Evolutionary conservation across 2,329 filamentous ascomycete species (phyloP).

Genomic region (Rhinocladiella similis): DNA sequence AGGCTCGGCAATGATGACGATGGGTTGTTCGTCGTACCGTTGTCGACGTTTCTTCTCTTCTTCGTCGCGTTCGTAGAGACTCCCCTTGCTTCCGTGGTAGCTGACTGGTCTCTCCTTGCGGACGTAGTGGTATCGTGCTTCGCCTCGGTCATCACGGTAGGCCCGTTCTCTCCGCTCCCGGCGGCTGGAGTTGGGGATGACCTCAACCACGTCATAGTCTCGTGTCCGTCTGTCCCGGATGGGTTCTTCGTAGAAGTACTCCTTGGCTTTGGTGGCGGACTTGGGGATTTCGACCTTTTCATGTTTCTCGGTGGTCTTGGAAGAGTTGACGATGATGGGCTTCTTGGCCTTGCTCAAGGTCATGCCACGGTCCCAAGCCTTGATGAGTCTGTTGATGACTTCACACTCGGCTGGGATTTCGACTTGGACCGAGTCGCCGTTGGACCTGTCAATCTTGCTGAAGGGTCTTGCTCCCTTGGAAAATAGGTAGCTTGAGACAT

Average conservation of each 20-base stretch:
- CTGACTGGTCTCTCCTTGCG: constrained; percentile 10
- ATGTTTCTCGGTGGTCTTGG: constrained; percentile 1
- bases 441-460: constrained; percentile 44
- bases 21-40: constrained; percentile 18
- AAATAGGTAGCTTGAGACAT: constrained; percentile 40
- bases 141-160: constrained; percentile 14
- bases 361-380: constrained; percentile 45
- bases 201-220: constrained; percentile 18
- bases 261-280: constrained; percentile 2
- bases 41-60: constrained; percentile 16
- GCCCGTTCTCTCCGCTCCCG: constrained; percentile 8
- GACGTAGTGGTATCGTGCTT: constrained; percentile 8
- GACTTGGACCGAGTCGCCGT: constrained; percentile 39
- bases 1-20: constrained; percentile 25
- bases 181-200: constrained; percentile 16
- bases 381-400: constrained; percentile 40
- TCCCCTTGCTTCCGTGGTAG: constrained; percentile 20
- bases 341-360: constrained; percentile 13
- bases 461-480: constrained; percentile 39
- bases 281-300: constrained; percentile 5
- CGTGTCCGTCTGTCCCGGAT: constrained; percentile 13
- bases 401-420: constrained; percentile 42
- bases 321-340: constrained; percentile 2
- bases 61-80: constrained; percentile 21
- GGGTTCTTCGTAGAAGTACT: constrained; percentile 11